Base-by-base conservation (phyloP, 1,284 basidiomycete species). In the Ganoderma resinaceum region DNA sequence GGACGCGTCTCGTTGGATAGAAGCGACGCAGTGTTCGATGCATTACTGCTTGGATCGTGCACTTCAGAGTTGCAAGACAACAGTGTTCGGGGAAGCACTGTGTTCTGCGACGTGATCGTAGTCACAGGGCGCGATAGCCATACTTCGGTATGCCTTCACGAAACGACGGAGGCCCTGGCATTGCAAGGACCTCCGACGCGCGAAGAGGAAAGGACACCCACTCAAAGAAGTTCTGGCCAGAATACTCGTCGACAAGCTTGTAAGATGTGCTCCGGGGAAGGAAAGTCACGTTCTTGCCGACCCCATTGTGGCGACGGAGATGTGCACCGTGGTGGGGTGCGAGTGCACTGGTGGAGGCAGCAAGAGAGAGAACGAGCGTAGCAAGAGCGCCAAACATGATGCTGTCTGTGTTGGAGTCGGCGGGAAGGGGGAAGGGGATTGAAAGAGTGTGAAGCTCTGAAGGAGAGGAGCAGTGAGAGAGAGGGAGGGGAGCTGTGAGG, bases 201-300 rank as follows among this genome's bases (percentile, higher is more conserved):
- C 5, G 20, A 18, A 18, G 35, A 38, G 38, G 26, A 9, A 42
- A 46, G 18, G 43, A 33, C 18, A 65, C 72, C 73, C 74, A 76
- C 73, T 81, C 76, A 66, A 84, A 77, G 75, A 85, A 84, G 61
- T 73, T 75, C 55, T 82, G 59, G 38, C 82, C 82, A 26, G 78
- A 68, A 69, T 79, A 84, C 62, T 78, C 77, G 63, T 82, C 80
- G 29, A 75, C 73, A 49, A 84, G 75, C 14, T 71, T 79, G 69
- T 79, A 82, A 9, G 74, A 72, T 26, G 72, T 72, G 61, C 69
- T 67, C 29, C 74, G 66, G 63, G 69, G 68, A 16, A 55, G 33
- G 58, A 63, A 72, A 29, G 66, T 29, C 35, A 63, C 66, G 37
- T 46, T 49, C 46, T 58, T 64, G n/a, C 40, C 66, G 43, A 55